Conservation (phyloP, 371 early-diverging fungal genomes). For the Mortierella sp. region DNA sequence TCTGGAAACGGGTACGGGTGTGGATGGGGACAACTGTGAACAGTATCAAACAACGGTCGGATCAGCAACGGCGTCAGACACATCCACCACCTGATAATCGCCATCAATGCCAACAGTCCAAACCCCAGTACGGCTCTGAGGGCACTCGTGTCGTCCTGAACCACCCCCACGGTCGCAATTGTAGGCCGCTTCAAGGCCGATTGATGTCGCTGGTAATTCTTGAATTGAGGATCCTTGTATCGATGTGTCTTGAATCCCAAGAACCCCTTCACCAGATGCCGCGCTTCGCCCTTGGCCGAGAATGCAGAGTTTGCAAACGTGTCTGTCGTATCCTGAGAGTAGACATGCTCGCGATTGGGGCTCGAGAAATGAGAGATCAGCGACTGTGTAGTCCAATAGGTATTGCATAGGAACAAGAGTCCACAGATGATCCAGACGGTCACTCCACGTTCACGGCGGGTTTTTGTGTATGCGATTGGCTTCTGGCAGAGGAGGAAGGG, state of each 20-base stretch:
- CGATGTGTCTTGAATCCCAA: slow-evolving; percentile 49
- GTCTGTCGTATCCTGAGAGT: slow-evolving; percentile 13
- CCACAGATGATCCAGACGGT: slow-evolving; percentile 52
- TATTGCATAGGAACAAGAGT: slow-evolving; percentile 49
- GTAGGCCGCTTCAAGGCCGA: slow-evolving; percentile 26
- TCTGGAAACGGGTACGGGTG: slow-evolving; percentile 54
- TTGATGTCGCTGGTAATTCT: slow-evolving; percentile 23
- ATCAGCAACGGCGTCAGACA: slow-evolving; percentile 38
- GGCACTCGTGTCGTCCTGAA: slow-evolving; percentile 39
- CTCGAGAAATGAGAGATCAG: slow-evolving; percentile 33
- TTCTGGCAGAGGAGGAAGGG: slow-evolving; percentile 49
- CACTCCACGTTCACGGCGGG: slow-evolving; percentile 49
- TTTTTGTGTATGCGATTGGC: slow-evolving; percentile 44
- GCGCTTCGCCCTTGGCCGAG: slow-evolving; percentile 26
- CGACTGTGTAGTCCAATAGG: slow-evolving; percentile 51
- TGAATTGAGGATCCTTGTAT: slow-evolving; percentile 20
- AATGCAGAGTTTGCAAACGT: slow-evolving; percentile 16
- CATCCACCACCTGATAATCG: slow-evolving; percentile 45
- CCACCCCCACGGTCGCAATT: slow-evolving; percentile 42
- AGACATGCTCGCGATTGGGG: slow-evolving; percentile 5
- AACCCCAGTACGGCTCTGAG: slow-evolving; percentile 24
- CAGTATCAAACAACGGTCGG: slow-evolving; percentile 45
- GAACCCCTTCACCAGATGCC: slow-evolving; percentile 36
- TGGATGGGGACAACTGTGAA: slow-evolving; percentile 47
- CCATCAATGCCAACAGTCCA: slow-evolving; percentile 33